Evolutionary conservation across 2,329 filamentous ascomycete genomes (phyloP).

Genomic region (Xylariaceae sp.): DNA sequence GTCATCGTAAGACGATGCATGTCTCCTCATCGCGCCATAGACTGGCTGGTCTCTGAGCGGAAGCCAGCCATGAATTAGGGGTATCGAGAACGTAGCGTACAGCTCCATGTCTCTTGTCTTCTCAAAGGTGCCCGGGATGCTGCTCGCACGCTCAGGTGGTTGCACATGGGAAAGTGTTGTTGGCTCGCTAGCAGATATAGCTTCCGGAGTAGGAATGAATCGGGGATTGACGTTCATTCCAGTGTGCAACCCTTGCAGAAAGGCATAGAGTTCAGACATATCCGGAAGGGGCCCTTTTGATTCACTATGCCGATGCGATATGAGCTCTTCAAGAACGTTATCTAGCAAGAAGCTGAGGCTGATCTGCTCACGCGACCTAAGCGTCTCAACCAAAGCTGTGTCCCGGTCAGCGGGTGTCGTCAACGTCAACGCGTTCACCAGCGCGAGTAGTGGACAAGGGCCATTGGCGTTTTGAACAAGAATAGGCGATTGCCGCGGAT

Average conservation of each 20-base stretch:
- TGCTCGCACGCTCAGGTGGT: slow-evolving; percentile 42
- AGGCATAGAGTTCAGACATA: slow-evolving; percentile 79
- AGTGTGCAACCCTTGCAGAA: slow-evolving; percentile 82
- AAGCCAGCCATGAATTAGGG: slow-evolving; percentile 90
- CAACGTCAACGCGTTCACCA: slow-evolving; percentile 87
- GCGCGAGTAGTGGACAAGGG: slow-evolving; percentile 83
- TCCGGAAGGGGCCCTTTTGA: slow-evolving; percentile 67
- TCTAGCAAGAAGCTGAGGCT: slow-evolving; percentile 81
- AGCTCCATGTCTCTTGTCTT: slow-evolving; percentile 83
- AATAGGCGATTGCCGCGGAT: slow-evolving; percentile 74
- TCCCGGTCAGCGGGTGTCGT: slow-evolving; percentile 62
- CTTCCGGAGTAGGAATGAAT: slow-evolving; percentile 59
- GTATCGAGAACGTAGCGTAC: slow-evolving; percentile 83
- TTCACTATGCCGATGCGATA: slow-evolving; percentile 65
- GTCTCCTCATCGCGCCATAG: slow-evolving; percentile 64
- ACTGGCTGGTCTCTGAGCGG: slow-evolving; percentile 61
- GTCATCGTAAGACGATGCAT: slow-evolving; percentile 83
- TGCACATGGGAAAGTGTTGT: slow-evolving; percentile 49
- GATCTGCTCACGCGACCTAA: slow-evolving; percentile 78
- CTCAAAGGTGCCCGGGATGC: slow-evolving; percentile 71
- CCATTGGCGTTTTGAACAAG: slow-evolving; percentile 91
- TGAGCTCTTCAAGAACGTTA: slow-evolving; percentile 88
- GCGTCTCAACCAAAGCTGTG: slow-evolving; percentile 70
- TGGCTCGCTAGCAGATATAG: slow-evolving; percentile 42
- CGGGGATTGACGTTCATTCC: slow-evolving; percentile 98